Conservation (phyloP, 1,284 basidiomycete species). For the Mycena citricolor region DNA sequence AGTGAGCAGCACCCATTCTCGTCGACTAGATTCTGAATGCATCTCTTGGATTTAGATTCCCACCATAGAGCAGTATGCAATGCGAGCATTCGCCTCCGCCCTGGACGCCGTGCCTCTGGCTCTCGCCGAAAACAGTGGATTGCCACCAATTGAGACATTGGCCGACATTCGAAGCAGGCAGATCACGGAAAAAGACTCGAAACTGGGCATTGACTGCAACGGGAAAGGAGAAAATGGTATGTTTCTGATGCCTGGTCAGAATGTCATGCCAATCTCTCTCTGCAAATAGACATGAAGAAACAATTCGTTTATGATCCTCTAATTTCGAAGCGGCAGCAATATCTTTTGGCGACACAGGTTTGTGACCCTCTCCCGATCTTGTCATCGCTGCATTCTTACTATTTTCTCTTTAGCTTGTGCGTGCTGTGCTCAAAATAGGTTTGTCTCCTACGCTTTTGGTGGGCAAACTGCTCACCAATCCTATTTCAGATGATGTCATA, state of each 20-base stretch:
- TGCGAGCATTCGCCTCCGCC: conserved; percentile 96
- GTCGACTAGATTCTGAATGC: neutral
- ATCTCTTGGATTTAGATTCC: conserved; percentile 64
- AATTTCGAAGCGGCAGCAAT: conserved; percentile 97
- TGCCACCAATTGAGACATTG: conserved; percentile 95
- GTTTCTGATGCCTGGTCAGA: conserved; percentile 35
- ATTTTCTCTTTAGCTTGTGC: conserved; percentile 49
- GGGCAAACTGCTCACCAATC: conserved; percentile 16
- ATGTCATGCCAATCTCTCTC: conserved; percentile 3
- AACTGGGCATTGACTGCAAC: conserved; percentile 92
- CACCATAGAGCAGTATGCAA: conserved; percentile 98
- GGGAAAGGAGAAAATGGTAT: conserved; percentile 82
- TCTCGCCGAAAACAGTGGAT: conserved; percentile 95
- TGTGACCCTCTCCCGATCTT: conserved; percentile 23
- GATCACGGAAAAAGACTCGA: conserved; percentile 83
- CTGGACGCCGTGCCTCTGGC: conserved; percentile 93
- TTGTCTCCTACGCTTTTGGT: conserved; percentile 27
- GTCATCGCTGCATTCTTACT: conserved; percentile 8
- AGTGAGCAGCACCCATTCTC: conserved; percentile 51
- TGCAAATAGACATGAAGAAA: conserved; percentile 87
- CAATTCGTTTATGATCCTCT: conserved; percentile 97
- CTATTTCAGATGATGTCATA: conserved; percentile 60
- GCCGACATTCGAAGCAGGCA: conserved; percentile 94
- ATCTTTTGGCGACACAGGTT: conserved; percentile 95
- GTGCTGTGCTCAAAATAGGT: conserved; percentile 77